A percentile compares a stretch with the other conserved stretches of the same genome.
These are phyloP conservation scores for Starmerella gropengiesseri DNA, from an alignment of 805 yeast species.

Conservation along the genomic window DNA sequence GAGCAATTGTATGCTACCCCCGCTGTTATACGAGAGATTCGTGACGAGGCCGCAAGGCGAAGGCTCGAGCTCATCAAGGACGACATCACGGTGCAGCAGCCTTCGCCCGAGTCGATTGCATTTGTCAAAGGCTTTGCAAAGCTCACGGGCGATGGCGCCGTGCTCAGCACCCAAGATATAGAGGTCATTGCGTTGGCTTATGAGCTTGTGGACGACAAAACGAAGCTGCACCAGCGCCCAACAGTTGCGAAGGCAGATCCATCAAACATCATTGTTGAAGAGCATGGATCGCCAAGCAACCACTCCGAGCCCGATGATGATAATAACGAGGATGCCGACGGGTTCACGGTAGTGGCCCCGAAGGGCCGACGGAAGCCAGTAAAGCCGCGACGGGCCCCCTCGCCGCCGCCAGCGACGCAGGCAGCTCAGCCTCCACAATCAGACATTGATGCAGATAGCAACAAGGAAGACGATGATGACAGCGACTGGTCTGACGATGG, in stretches of 20 bases:
- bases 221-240: constrained; percentile 18
- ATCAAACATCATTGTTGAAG: constrained; percentile 11
- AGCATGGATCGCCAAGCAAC: constrained; percentile 4
- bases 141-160: constrained; percentile 83
- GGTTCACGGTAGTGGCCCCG: constrained; percentile 19
- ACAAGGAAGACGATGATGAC: constrained; percentile 37
- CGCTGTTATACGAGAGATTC: constrained; percentile 76
- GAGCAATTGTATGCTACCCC: constrained; percentile 76
- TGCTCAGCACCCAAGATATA: constrained; percentile 80
- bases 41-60: constrained; percentile 72
- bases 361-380: constrained; percentile 14
- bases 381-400: neutral
- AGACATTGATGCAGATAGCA: too few species aligned
- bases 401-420: neutral
- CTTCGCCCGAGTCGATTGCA: constrained; percentile 50
- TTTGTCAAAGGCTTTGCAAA: constrained; percentile 67
- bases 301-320: constrained; percentile 7
- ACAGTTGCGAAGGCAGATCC: constrained; percentile 7
- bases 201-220: constrained; percentile 40
- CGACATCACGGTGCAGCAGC: constrained; percentile 59
- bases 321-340: constrained; percentile 18
- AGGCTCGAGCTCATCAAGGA: constrained; percentile 78
- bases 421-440: too few species aligned
- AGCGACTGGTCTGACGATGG: constrained; percentile 75
- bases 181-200: constrained; percentile 86